Base-by-base conservation (phyloP, 352 stramenopile genomes). In the Pythium pyrilobum region DNA sequence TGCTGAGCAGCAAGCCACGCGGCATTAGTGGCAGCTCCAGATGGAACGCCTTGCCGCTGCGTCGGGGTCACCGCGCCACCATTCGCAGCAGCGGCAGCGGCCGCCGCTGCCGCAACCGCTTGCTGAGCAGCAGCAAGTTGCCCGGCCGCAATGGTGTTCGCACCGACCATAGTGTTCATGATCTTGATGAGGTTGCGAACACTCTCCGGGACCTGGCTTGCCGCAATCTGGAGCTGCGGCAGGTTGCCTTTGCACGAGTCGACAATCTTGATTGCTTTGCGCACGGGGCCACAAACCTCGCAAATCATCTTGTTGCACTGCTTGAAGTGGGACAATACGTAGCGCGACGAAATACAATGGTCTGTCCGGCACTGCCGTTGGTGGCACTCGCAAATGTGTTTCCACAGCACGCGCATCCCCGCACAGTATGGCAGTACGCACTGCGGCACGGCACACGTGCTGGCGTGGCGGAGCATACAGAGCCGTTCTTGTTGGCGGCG, bases 231-330 rank as follows among this genome's bases (percentile, higher is more conserved):
- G 7, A 95, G 70, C 54, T 95, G 78, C 4, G 67, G 60, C 18
- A 79, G 65, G 47, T 95, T 89, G 6, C 70, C 71, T 41, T 86
- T 85, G 24, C 80, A 92, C 32, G 80, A 88, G 32, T 95, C 84
- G 3, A 95, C 79, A 28, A 95, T 84, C 59, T 93, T 92, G 47
- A 95, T 95, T 5, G 85, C 85, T 40, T 92, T 87, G 0, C 84
- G 73, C 20, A 95, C 87, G 9, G 85, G 85, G 1, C 86, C 87
- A 43, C 85, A 95, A 0, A 96, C 87, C 52, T 92, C 85, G 62
- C 87, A 96, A 31, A 95, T 92, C 74, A 92, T 87, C 53, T 95
- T 94, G 64, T 90, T 91, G 75, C 85, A 95, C 48, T 93, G 85
- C 67, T 95, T 93, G 67, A 93, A 95, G 59, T 95, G 85, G 16